A percentile compares a stretch with the other conserved stretches of the same genome.
These are phyloP conservation scores for Diaporthe citrichinensis DNA, from an alignment of 2,329 filamentous ascomycete genomes.

Conservation along the genomic window DNA sequence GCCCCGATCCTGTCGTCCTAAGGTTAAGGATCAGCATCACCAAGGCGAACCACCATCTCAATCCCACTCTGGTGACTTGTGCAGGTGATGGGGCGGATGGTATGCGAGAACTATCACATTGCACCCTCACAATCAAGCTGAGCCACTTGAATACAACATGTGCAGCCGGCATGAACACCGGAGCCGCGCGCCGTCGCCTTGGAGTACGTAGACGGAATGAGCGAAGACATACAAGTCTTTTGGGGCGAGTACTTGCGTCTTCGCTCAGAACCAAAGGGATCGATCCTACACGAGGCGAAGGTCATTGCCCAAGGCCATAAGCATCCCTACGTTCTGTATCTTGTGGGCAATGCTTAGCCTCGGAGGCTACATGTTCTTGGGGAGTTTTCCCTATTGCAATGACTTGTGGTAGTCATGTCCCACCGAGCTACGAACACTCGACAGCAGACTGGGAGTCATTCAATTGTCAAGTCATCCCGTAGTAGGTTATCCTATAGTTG, in stretches of 20 bases:
- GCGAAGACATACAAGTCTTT: neutral
- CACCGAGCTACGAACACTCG: neutral
- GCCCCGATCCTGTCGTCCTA: neutral
- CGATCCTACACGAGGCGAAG: neutral
- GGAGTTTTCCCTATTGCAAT: neutral
- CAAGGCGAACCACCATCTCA: neutral
- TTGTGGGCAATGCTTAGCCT: neutral
- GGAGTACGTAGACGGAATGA: neutral
- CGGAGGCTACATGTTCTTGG: neutral
- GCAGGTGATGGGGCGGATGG: neutral
- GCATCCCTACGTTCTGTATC: neutral
- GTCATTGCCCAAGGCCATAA: neutral
- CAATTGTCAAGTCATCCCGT: neutral
- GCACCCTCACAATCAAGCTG: neutral
- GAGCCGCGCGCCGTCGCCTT: neutral
- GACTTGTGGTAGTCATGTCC: neutral
- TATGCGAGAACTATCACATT: neutral
- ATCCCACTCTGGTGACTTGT: neutral
- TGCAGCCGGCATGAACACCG: too few relatives aligned
- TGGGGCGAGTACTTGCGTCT: too few relatives aligned
- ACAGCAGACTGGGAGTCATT: neutral
- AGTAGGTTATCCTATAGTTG: too few relatives aligned
- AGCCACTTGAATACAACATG: neutral
- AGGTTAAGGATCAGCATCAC: constrained; percentile 6
- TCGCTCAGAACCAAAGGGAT: neutral